Base-by-base conservation (phyloP, 805 yeast genomes). In the Helenozyma rhizophorensis region DNA sequence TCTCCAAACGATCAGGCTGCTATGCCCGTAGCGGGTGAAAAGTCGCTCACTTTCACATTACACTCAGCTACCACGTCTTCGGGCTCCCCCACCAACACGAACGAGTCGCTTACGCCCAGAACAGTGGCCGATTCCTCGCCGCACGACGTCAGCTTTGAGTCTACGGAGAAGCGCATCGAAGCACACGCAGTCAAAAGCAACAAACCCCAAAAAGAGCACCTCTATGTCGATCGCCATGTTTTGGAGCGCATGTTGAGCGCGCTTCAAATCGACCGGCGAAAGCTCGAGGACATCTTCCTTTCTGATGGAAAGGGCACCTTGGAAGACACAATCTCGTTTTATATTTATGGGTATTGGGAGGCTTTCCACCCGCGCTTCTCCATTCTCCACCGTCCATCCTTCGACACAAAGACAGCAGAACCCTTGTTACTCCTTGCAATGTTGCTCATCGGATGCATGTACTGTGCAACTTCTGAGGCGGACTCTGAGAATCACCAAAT, bases 291-390 rank as follows among this genome's bases (percentile, higher is more conserved):
- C 4, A 37, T 55, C 6, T 62, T 56, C 34, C 40, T 33, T 4
- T 48, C 56, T 31, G 50, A 40, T 22, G 40, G 60, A 36, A 28
- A 36, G 14, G 37, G 54, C 54, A 33, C 46, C 36, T 21, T 58
- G 21, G 56, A 62, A 40, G 58, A 57, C 40, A 32, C 68, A 31
- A 42, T 68, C 33, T 50, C 73, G 11, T 53, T 61, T 53, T 56
- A 52, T 44, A 43, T 56, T 23, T 62, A 48, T 40, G 57, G 46
- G 6, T 80, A 76, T 49, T 80, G 86, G 86, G 56, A 58, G 23
- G 63, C 68, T 10, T 78, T 76, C 46, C 81, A 78, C 47, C 74
- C 78, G 0, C 74, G 78, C 42, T 75, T 73, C 39, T 72, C 83
- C 2, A 62, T 79, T 23, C 53, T 80, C 16, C 86, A 79, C 49